Evolutionary conservation across 225 moss, liverwort and hornwort genomes (phyloP).

Genomic region (Lunularia cruciata): DNA sequence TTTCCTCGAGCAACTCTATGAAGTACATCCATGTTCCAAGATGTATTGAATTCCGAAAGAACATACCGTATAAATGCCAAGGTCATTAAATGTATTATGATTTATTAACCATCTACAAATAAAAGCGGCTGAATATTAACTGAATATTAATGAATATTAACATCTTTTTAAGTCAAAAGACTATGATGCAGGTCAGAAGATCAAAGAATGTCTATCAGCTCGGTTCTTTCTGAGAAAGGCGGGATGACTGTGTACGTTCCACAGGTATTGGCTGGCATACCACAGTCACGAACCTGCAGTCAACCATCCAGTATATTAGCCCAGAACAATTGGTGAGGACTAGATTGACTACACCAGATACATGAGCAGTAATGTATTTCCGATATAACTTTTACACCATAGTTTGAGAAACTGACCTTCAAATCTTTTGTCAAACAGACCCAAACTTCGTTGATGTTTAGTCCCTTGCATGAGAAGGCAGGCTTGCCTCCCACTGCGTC

Average conservation of each 20-base stretch:
- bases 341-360: background rate
- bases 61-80: too few species aligned
- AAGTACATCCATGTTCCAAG: too few species aligned
- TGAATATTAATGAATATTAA: too few species aligned
- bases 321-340: background rate
- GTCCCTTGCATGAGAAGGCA: slow-evolving; percentile 37
- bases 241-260: slow-evolving; percentile 20
- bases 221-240: slow-evolving; percentile 7
- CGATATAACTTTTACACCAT: too few species aligned
- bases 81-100: too few species aligned
- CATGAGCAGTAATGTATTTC: too few species aligned
- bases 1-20: too few species aligned
- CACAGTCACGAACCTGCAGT: slow-evolving; percentile 46
- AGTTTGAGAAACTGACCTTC: slow-evolving; percentile 35
- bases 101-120: too few species aligned
- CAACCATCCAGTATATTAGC: background rate
- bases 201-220: background rate
- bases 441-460: slow-evolving; percentile 54
- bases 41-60: too few species aligned
- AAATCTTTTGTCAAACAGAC: slow-evolving; percentile 53
- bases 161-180: too few species aligned
- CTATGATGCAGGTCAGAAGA: too few species aligned
- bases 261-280: slow-evolving; percentile 38
- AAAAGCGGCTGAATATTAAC: too few species aligned
- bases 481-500: slow-evolving; percentile 40